Percentiles rank a stretch among this genome's conserved stretches.
phyloP scores from a whole-genome alignment of 2,329 filamentous ascomycete genomes.

The Fusarium longipes region DNA sequence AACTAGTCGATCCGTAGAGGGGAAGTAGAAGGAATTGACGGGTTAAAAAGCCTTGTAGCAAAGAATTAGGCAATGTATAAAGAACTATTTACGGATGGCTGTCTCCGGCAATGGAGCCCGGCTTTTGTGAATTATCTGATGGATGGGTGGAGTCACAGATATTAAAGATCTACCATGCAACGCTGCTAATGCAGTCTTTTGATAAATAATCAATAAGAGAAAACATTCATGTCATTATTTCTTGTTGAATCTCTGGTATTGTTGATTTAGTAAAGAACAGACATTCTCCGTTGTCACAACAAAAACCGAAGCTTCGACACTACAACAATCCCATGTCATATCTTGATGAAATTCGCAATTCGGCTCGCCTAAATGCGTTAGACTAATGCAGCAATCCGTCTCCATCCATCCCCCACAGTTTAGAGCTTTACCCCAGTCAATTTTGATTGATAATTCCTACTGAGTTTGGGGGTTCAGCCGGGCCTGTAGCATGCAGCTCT shows the following conservation, averaged over 20 bases:
- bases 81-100: constrained; percentile 5
- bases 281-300: background rate
- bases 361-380: constrained; percentile 3
- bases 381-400: background rate
- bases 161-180: constrained; percentile 14
- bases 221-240: too few species aligned
- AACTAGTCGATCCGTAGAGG: background rate
- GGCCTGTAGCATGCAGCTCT: background rate
- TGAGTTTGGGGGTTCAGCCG: constrained; percentile 16
- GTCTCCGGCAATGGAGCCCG: constrained; percentile 24
- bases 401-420: constrained; percentile 31
- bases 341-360: constrained; percentile 25
- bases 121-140: constrained; percentile 15
- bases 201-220: too few species aligned
- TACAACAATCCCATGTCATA: background rate
- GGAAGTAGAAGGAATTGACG: background rate
- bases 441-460: constrained; percentile 22
- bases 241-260: background rate
- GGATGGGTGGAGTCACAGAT: constrained; percentile 1
- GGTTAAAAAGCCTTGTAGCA: background rate
- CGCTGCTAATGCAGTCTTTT: background rate
- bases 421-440: constrained; percentile 14
- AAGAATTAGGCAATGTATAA: constrained; percentile 14
- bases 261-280: background rate
- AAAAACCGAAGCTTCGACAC: background rate